These are phyloP conservation scores for Daldinia sp. DNA, from an alignment of 2,329 filamentous ascomycete species.

Conservation along the genomic window DNA sequence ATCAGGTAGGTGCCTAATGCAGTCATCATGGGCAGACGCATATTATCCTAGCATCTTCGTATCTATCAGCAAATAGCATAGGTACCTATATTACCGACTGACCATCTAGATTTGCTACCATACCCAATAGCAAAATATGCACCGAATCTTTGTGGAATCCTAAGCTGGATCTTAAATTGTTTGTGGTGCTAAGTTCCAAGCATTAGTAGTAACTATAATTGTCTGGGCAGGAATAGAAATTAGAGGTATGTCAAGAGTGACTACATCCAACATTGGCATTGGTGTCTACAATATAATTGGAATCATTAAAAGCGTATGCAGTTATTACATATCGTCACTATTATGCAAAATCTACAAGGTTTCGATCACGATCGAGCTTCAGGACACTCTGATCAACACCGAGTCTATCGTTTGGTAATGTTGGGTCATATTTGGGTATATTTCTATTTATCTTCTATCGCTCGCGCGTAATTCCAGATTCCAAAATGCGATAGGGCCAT, in stretches of 20 bases:
- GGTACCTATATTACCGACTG: neutral
- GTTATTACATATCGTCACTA: neutral
- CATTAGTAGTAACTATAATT: neutral
- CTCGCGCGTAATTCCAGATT: neutral
- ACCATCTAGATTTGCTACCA: neutral
- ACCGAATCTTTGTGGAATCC: neutral
- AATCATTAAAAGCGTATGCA: neutral
- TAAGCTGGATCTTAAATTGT: neutral
- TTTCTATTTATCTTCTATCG: neutral
- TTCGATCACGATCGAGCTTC: neutral
- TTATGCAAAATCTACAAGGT: neutral
- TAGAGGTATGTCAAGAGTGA: neutral
- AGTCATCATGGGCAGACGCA: neutral
- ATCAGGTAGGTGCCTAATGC: neutral
- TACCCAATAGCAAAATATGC: neutral
- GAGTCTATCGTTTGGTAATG: neutral
- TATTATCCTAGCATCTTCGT: neutral
- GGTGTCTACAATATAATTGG: neutral
- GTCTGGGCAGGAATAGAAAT: neutral
- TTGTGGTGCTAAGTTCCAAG: neutral
- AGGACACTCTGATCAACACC: neutral
- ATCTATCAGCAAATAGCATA: neutral
- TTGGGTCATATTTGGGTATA: constrained; percentile 2
- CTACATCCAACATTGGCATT: neutral
- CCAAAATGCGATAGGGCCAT: neutral